Conservation (phyloP, 2,329 filamentous ascomycete genomes). For the Raffaelea arxii region DNA sequence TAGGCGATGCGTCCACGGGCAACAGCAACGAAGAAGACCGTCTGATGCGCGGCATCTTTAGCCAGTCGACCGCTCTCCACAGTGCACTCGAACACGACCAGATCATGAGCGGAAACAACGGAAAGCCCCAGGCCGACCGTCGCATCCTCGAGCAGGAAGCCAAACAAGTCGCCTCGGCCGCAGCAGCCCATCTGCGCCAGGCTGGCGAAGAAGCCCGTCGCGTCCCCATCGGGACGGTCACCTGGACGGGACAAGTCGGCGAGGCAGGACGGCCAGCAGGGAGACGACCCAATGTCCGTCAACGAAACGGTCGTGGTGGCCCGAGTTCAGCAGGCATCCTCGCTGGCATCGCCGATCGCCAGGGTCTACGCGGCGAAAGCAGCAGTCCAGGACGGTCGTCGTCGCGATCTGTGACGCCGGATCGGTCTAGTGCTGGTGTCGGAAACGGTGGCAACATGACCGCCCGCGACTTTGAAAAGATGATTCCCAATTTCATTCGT, state of each 20-base stretch:
- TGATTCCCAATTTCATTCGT: slow-evolving; percentile 72
- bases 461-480: slow-evolving; percentile 53
- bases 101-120: slow-evolving; percentile 70
- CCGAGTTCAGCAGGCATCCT: slow-evolving; percentile 46
- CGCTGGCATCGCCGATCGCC: slow-evolving; percentile 46
- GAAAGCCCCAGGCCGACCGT: slow-evolving; percentile 62
- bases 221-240: slow-evolving; percentile 75
- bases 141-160: slow-evolving; percentile 75
- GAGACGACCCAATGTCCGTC: slow-evolving; percentile 23
- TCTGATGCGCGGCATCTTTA: slow-evolving; percentile 83
- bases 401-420: slow-evolving; percentile 36
- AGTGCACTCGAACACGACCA: slow-evolving; percentile 90
- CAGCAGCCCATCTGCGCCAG: slow-evolving; percentile 64
- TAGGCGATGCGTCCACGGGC: slow-evolving; percentile 21
- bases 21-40: slow-evolving; percentile 53
- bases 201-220: slow-evolving; percentile 62
- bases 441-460: slow-evolving; percentile 22
- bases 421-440: neutral
- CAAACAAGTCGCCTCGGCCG: slow-evolving; percentile 65
- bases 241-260: slow-evolving; percentile 85
- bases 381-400: slow-evolving; percentile 25
- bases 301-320: slow-evolving; percentile 24
- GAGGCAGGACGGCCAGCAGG: slow-evolving; percentile 58
- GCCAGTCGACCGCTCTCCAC: slow-evolving; percentile 73
- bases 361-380: slow-evolving; percentile 32